phyloP scores from a whole-genome alignment of 257 asterid species.

The Lycium barbarum region DNA sequence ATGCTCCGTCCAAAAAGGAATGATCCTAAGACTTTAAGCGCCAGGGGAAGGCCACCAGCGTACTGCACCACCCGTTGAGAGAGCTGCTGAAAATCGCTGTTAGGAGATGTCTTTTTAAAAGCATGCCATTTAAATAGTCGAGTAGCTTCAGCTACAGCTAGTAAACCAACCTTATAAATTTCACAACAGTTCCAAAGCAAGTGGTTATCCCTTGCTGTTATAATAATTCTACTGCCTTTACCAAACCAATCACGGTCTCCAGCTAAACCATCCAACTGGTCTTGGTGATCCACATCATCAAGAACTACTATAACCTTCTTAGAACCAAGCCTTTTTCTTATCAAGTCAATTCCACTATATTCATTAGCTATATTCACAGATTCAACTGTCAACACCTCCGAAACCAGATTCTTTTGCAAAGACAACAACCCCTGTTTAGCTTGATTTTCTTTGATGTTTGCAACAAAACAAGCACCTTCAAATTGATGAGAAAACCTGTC shows the following conservation, averaged over 20 bases:
- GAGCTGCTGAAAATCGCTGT: not conserved
- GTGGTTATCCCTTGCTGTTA: too few relatives aligned
- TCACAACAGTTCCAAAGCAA: conserved; percentile 8
- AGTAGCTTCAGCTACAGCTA: conserved; percentile 1
- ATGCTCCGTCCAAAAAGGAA: conserved; percentile 2
- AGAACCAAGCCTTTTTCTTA: not conserved
- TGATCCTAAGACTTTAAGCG: conserved; percentile 32
- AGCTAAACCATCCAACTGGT: conserved; percentile 22
- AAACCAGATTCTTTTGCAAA: conserved; percentile 22
- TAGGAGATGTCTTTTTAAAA: conserved; percentile 17
- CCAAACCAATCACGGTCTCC: conserved; percentile 33
- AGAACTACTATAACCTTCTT: conserved; percentile 33
- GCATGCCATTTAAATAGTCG: conserved; percentile 29
- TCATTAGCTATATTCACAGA: not conserved
- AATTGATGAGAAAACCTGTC: not conserved
- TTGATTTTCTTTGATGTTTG: too few relatives aligned
- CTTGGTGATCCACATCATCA: too few relatives aligned
- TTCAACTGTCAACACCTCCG: conserved; percentile 8
- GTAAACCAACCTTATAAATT: conserved; percentile 15
- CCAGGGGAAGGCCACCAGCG: conserved; percentile 36
- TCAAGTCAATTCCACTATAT: conserved; percentile 7
- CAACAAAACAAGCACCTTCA: conserved; percentile 24
- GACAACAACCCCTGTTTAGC: too few relatives aligned
- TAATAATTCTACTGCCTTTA: conserved; percentile 32
- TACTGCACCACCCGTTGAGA: too few relatives aligned